Evolutionary conservation across 1,139 yeast genomes (phyloP).

Genomic region (Protomyces inouyei): DNA sequence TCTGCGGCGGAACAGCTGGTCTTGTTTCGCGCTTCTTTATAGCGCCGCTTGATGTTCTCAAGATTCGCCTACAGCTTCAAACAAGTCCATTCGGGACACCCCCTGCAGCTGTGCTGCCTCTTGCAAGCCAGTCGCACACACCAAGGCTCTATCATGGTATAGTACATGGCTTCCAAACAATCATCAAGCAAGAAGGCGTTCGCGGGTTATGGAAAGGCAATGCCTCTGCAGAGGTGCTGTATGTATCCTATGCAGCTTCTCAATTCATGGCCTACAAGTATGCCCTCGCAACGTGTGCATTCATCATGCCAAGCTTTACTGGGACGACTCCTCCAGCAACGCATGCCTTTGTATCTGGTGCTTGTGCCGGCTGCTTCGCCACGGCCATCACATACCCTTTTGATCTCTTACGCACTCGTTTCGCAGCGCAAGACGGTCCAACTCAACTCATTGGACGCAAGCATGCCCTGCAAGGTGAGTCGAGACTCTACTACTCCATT

Average conservation of each 20-base stretch:
- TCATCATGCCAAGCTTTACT: conserved; percentile 34
- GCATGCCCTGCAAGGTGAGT: conserved; percentile 42
- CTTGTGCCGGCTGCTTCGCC: conserved; percentile 69
- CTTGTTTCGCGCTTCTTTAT: conserved; percentile 49
- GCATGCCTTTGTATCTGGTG: conserved; percentile 64
- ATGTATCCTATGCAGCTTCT: conserved; percentile 73
- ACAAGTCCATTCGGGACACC: conserved; percentile 22
- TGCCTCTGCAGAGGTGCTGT: conserved; percentile 83
- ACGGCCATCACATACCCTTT: conserved; percentile 78
- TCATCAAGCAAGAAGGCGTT: conserved; percentile 27
- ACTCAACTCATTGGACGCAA: not conserved
- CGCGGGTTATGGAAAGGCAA: conserved; percentile 81
- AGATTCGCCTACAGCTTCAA: conserved; percentile 74
- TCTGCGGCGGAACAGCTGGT: conserved; percentile 29
- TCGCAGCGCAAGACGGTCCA: conserved; percentile 48
- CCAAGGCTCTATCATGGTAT: conserved; percentile 11
- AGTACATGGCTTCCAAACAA: conserved; percentile 7
- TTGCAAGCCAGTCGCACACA: not conserved
- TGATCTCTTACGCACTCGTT: conserved; percentile 76
- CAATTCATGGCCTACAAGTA: conserved; percentile 73
- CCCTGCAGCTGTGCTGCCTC: not conserved
- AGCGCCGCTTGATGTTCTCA: conserved; percentile 86
- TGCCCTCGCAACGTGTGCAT: conserved; percentile 38
- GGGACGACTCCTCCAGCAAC: conserved; percentile 42
- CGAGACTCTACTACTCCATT: conserved; percentile 48